Conservation (phyloP, 75 land plant species). For the Pinus tabuliformis region DNA sequence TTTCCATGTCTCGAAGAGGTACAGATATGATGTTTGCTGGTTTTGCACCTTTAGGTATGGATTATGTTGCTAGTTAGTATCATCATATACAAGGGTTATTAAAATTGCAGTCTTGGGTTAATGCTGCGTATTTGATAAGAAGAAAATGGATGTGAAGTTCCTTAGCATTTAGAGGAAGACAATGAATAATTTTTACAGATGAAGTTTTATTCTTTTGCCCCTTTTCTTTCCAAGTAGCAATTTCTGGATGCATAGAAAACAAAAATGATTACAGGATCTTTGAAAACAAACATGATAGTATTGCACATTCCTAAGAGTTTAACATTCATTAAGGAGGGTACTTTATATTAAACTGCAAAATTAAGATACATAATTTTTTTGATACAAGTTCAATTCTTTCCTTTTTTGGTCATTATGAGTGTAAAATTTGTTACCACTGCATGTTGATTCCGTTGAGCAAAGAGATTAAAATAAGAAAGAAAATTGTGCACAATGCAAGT, state of each 20-base stretch:
- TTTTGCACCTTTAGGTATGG: not conserved
- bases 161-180: not conserved
- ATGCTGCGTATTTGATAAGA: not conserved
- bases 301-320: not conserved
- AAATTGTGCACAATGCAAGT: not conserved
- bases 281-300: not conserved
- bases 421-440: no score
- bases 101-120: not conserved
- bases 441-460: no score
- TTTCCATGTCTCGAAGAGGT: constrained; percentile 77
- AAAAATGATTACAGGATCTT: not conserved
- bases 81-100: not conserved
- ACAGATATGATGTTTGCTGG: not conserved
- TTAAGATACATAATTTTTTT: not conserved
- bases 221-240: not conserved
- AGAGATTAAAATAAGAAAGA: not conserved
- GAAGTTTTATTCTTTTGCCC: no score
- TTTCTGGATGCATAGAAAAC: not conserved
- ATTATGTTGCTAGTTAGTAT: not conserved
- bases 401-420: not conserved
- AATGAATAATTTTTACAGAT: not conserved
- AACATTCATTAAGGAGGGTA: not conserved
- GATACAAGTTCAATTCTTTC: not conserved
- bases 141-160: not conserved
- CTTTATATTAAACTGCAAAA: not conserved